Conservation (phyloP, 1,284 basidiomycete species). For the Microbotryomycetes sp. region DNA sequence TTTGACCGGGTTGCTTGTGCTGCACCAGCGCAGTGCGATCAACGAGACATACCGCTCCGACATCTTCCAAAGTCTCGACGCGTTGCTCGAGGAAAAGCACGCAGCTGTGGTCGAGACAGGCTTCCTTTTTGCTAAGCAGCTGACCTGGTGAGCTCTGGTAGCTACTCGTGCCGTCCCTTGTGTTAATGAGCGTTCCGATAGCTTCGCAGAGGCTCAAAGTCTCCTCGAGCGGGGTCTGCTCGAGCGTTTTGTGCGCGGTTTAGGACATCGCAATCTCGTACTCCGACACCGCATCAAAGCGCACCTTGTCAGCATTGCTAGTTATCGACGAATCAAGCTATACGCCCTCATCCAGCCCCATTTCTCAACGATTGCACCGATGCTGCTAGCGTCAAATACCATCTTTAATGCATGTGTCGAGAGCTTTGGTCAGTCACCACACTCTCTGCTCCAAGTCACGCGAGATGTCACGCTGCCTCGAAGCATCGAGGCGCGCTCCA, state of each 20-base stretch:
- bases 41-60: too few relatives aligned
- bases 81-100: neutral
- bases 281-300: neutral
- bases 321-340: slow-evolving; percentile 14
- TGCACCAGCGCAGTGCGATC: too few relatives aligned
- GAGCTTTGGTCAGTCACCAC: slow-evolving; percentile 26
- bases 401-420: slow-evolving; percentile 16
- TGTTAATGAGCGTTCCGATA: too few relatives aligned
- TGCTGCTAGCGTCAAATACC: slow-evolving; percentile 7
- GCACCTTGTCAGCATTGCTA: slow-evolving; percentile 14
- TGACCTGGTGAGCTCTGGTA: neutral
- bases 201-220: slow-evolving; percentile 16
- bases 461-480: slow-evolving; percentile 60
- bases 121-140: neutral
- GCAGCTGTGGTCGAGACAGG: neutral
- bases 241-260: slow-evolving; percentile 5
- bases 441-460: slow-evolving; percentile 59
- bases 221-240: slow-evolving; percentile 20
- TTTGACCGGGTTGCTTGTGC: too few relatives aligned
- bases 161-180: too few relatives aligned
- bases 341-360: slow-evolving; percentile 30
- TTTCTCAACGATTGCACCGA: slow-evolving; percentile 20
- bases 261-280: slow-evolving; percentile 23
- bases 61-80: neutral
- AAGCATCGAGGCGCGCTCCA: slow-evolving; percentile 58